Conservation (phyloP, 2,329 filamentous ascomycete species). For the Phaeomoniella chlamydospora region DNA sequence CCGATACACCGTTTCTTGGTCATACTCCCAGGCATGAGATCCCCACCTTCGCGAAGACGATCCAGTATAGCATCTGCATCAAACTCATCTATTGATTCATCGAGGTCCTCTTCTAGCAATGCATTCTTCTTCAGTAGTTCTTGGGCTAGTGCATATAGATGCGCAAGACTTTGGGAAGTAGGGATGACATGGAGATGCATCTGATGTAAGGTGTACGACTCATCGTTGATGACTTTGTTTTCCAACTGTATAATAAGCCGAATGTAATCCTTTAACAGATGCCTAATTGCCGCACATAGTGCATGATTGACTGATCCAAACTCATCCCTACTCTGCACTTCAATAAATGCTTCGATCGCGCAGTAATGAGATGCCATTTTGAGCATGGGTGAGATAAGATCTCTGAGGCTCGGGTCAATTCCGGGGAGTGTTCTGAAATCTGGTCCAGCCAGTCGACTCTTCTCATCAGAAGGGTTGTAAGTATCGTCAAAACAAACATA, state of each 20-base stretch:
- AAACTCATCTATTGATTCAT: conserved; percentile 56
- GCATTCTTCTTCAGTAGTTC: conserved; percentile 82
- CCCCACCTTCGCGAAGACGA: conserved; percentile 72
- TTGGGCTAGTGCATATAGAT: conserved; percentile 74
- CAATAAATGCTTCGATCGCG: conserved; percentile 81
- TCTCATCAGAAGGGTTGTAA: conserved; percentile 74
- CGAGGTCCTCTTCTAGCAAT: conserved; percentile 64
- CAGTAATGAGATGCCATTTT: conserved; percentile 90
- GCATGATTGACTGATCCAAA: conserved; percentile 94
- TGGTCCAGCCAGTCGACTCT: conserved; percentile 73
- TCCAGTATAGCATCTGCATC: conserved; percentile 89
- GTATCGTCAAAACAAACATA: conserved; percentile 76
- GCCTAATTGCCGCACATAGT: conserved; percentile 85
- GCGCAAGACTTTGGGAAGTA: conserved; percentile 79
- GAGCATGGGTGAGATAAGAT: conserved; percentile 76
- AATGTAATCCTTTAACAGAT: conserved; percentile 82
- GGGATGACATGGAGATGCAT: conserved; percentile 84
- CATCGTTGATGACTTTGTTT: conserved; percentile 78
- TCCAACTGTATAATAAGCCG: conserved; percentile 87
- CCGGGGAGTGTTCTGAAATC: conserved; percentile 66
- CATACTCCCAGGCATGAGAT: conserved; percentile 63
- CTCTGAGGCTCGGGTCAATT: conserved; percentile 79
- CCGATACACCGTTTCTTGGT: conserved; percentile 92
- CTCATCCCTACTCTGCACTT: conserved; percentile 83
- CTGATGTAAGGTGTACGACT: conserved; percentile 81